Evolutionary conservation across 164 flowering plant species (phyloP).

Genomic region (Tetrastigma voinierianum): DNA sequence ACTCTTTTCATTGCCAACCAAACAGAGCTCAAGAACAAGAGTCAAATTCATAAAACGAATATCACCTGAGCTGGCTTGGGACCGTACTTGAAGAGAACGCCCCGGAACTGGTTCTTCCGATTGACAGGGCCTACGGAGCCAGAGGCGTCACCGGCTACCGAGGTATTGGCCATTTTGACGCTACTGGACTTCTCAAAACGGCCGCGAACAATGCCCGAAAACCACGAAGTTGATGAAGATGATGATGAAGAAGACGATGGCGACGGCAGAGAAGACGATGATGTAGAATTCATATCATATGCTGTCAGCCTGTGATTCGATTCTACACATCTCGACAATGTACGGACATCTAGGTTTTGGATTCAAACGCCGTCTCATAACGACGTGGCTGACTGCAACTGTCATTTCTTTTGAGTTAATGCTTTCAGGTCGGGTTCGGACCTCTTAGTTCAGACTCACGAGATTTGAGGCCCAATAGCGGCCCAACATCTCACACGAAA

Average conservation of each 20-base stretch:
- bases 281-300: slow-evolving; percentile 30
- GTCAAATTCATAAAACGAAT: background rate
- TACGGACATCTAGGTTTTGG: background rate
- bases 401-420: no score
- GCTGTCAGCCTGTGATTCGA: background rate
- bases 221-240: slow-evolving; percentile 54
- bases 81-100: slow-evolving; percentile 83
- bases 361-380: no score
- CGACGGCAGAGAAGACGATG: slow-evolving; percentile 25
- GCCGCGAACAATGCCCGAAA: slow-evolving; percentile 74
- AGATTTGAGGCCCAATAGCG: no score
- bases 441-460: no score
- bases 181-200: slow-evolving; percentile 37
- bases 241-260: slow-evolving; percentile 18
- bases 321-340: background rate
- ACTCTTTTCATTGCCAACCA: no score
- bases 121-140: slow-evolving; percentile 32
- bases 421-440: background rate
- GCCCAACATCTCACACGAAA: no score
- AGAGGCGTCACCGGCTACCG: slow-evolving; percentile 24
- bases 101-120: slow-evolving; percentile 66
- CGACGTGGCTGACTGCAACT: no score
- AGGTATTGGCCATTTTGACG: slow-evolving; percentile 30
- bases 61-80: slow-evolving; percentile 75
- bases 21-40: background rate